Evolutionary conservation across 1,284 basidiomycete species (phyloP), one percentile per base, ranked within the genome.

Genomic region (Rhodotorula sp.): DNA sequence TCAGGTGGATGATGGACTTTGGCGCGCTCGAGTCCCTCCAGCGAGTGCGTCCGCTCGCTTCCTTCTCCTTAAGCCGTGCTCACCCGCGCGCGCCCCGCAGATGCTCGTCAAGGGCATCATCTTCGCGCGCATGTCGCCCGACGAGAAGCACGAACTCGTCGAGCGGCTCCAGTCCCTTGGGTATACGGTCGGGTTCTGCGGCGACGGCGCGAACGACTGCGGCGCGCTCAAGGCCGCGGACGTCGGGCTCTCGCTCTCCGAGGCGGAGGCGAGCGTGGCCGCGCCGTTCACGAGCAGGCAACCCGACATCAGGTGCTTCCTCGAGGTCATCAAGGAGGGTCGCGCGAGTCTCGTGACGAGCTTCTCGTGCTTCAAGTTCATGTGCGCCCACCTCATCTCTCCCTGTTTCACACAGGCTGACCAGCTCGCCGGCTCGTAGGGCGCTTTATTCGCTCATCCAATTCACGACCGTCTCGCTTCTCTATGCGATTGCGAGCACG

Each of bases 301-400:
- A 1, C 92, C 96, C 12, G 97, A 99, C 82, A 97, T 99, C 78
- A 88, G 90, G 36, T 99, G 97, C 80, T 93, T 98, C 58, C 87
- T 98, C 60, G 94, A 99, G 78, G 91, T 99, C 67, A 97, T 99
- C 71, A 81, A 80, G 78, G 94, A 98, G 81, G 97, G 97, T 1
- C 86, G 97, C 58, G 93, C 94, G 12, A 95, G 97, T 5, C 84
- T 99, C 64, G 96, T 97, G 64, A 99, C 96, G 3, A 95, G 92
- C 79, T 99, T 99, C 83, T 94, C 92, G 77, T 99, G 97, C 84
- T 99, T 99, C 88, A 98, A 97, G 83, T 97, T 96, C 80, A 97
- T 97, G 94, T 92, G 78, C 82, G 91, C 84, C 37, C 15, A 19
- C 13, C 44, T 13, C 21, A 1, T 13, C 64, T 66, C 3, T n/a